phyloP scores from a whole-genome alignment of 768 basidiomycete genomes.

The Zangia roseola region DNA sequence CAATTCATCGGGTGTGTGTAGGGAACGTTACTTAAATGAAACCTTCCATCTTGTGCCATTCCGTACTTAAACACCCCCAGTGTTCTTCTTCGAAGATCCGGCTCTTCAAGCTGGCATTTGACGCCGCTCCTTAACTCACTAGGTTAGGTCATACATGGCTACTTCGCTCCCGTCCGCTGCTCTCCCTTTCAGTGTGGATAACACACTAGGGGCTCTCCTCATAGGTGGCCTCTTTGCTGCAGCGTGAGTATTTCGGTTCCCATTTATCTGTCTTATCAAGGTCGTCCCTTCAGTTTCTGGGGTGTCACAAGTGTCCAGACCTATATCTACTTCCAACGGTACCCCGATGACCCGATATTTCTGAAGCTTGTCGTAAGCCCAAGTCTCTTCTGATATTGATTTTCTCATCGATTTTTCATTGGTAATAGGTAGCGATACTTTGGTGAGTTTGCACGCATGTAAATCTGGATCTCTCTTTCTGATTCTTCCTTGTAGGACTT shows the following conservation, averaged over 20 bases:
- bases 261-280: background rate
- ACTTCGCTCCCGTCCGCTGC: background rate
- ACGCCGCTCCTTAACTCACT: background rate
- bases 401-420: slow-evolving; percentile 35
- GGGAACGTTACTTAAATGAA: too few relatives aligned
- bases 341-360: slow-evolving; percentile 30
- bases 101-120: background rate
- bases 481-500: slow-evolving; percentile 20
- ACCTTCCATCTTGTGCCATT: too few relatives aligned
- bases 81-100: too few relatives aligned
- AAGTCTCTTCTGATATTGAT: background rate
- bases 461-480: background rate
- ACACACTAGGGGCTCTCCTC: slow-evolving; percentile 55
- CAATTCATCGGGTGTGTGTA: too few relatives aligned
- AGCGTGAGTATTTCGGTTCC: slow-evolving; percentile 38
- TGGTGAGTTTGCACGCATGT: slow-evolving; percentile 5
- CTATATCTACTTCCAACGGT: slow-evolving; percentile 47
- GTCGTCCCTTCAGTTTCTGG: slow-evolving; percentile 43
- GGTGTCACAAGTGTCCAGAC: slow-evolving; percentile 57
- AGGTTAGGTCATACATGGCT: slow-evolving; percentile 7
- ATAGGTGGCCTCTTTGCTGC: slow-evolving; percentile 53
- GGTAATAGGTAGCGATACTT: slow-evolving; percentile 28
- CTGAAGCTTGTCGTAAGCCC: slow-evolving; percentile 41
- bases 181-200: slow-evolving; percentile 36
- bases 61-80: too few relatives aligned